Evolutionary conservation across 1,139 yeast species (phyloP).

Genomic region (Hyphopichia wangnamkhiaoensis): DNA sequence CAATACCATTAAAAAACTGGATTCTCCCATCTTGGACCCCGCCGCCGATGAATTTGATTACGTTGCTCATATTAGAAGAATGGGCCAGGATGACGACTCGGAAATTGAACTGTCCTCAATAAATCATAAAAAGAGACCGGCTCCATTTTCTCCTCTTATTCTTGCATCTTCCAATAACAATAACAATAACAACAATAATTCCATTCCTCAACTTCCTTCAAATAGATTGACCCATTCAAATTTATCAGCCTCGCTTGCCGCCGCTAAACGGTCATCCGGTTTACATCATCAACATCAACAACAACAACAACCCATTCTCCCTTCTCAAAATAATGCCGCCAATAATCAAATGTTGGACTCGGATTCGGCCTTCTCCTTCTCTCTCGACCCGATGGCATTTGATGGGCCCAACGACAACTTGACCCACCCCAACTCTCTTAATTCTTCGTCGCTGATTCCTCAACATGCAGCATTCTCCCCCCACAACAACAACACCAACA

Average conservation of each 20-base stretch:
- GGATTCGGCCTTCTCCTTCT: constrained; percentile 23
- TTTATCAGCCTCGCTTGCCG: constrained; percentile 16
- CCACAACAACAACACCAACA: no score
- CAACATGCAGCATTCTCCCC: no score
- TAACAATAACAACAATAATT: background rate
- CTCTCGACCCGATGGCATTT: constrained; percentile 36
- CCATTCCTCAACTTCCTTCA: constrained; percentile 8
- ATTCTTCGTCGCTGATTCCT: constrained; percentile 1
- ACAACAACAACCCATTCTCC: constrained; percentile 3
- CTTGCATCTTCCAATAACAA: constrained; percentile 6
- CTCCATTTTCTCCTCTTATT: constrained; percentile 35
- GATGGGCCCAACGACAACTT: constrained; percentile 32
- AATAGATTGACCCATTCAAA: constrained; percentile 13
- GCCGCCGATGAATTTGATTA: constrained; percentile 62
- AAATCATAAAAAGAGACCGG: constrained; percentile 31
- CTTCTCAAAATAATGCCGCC: constrained; percentile 8
- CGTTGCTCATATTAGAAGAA: constrained; percentile 63
- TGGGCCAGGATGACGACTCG: constrained; percentile 42
- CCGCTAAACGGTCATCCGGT: constrained; percentile 6
- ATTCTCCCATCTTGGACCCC: constrained; percentile 25
- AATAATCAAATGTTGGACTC: no score
- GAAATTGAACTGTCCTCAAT: background rate
- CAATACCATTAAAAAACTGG: background rate
- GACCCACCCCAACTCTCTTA: constrained; percentile 4
- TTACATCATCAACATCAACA: no score